These are phyloP conservation scores for Linnemannia zychae DNA, from an alignment of 192 early-diverging fungal genomes.

Conservation along the genomic window DNA sequence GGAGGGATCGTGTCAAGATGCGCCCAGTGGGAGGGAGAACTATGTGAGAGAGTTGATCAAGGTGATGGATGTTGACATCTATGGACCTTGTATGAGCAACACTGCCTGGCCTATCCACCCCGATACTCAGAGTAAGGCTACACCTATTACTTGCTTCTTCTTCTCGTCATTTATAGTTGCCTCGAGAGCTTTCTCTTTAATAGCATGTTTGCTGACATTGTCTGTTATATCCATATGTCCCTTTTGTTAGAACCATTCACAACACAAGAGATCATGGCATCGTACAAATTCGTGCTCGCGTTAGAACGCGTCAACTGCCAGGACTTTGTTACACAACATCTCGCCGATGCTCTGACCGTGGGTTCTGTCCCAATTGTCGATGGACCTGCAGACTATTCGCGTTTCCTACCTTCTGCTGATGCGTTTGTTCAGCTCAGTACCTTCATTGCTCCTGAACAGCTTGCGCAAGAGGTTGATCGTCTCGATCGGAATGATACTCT, in stretches of 20 bases:
- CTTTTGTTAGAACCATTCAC: slow-evolving; percentile 12
- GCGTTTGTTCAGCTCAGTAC: slow-evolving; percentile 15
- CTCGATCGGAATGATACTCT: slow-evolving; percentile 16
- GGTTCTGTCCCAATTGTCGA: slow-evolving; percentile 41
- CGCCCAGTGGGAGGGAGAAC: slow-evolving; percentile 25
- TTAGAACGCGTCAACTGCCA: slow-evolving; percentile 34
- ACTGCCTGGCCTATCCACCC: slow-evolving; percentile 18
- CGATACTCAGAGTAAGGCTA: slow-evolving; percentile 13
- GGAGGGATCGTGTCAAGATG: not conserved
- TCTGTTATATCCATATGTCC: not conserved
- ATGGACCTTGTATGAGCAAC: slow-evolving; percentile 33
- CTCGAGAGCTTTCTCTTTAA: not conserved
- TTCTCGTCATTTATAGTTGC: too few species aligned
- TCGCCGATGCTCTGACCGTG: slow-evolving; percentile 24
- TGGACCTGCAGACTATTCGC: slow-evolving; percentile 29
- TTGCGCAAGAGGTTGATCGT: slow-evolving; percentile 21
- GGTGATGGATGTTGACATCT: slow-evolving; percentile 44
- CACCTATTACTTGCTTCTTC: too few species aligned
- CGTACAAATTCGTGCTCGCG: slow-evolving; percentile 41
- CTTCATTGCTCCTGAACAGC: slow-evolving; percentile 26
- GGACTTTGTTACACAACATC: slow-evolving; percentile 26
- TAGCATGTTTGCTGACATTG: too few species aligned
- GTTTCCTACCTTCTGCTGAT: slow-evolving; percentile 20
- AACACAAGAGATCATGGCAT: slow-evolving; percentile 21
- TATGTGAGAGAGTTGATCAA: slow-evolving; percentile 27